A percentile compares a stretch with the other conserved stretches of the same genome.
phyloP scores from a whole-genome alignment of 2,329 filamentous ascomycete genomes.

The Chaetomiaceae sp. region DNA sequence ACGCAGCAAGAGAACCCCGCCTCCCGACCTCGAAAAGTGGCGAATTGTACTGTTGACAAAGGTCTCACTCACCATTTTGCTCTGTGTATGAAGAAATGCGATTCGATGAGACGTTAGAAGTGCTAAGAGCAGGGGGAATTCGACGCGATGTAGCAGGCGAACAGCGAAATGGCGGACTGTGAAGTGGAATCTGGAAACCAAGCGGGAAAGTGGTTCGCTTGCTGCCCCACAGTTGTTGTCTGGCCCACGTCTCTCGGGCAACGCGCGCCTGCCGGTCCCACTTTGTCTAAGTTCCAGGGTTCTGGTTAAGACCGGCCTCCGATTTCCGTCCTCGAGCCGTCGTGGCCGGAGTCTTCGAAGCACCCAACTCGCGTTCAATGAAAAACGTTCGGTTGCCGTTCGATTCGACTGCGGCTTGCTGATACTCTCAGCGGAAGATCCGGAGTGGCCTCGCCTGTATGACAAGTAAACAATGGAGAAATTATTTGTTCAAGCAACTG shows the following conservation, averaged over 20 bases:
- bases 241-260: constrained; percentile 11
- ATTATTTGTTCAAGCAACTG: too few relatives aligned
- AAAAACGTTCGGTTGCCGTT: too few relatives aligned
- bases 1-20: too few relatives aligned
- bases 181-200: neutral
- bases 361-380: too few relatives aligned
- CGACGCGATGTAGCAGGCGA: neutral
- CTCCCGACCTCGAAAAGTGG: neutral
- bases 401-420: too few relatives aligned
- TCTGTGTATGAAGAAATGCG: neutral
- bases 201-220: neutral
- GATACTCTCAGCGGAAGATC: too few relatives aligned
- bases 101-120: neutral
- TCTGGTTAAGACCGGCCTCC: too few relatives aligned
- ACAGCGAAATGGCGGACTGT: constrained; percentile 7
- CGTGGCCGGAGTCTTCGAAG: too few relatives aligned
- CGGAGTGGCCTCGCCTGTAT: too few relatives aligned
- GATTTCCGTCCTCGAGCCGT: too few relatives aligned
- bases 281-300: neutral
- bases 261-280: constrained; percentile 7
- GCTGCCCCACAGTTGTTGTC: constrained; percentile 16
- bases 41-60: neutral
- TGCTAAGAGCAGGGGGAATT: neutral
- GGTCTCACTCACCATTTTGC: constrained; percentile 11
- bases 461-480: too few relatives aligned